Evolutionary conservation across 2,329 filamentous ascomycete genomes (phyloP), one percentile per base, ranked within the genome.

Genomic region (Alternaria burnsii): DNA sequence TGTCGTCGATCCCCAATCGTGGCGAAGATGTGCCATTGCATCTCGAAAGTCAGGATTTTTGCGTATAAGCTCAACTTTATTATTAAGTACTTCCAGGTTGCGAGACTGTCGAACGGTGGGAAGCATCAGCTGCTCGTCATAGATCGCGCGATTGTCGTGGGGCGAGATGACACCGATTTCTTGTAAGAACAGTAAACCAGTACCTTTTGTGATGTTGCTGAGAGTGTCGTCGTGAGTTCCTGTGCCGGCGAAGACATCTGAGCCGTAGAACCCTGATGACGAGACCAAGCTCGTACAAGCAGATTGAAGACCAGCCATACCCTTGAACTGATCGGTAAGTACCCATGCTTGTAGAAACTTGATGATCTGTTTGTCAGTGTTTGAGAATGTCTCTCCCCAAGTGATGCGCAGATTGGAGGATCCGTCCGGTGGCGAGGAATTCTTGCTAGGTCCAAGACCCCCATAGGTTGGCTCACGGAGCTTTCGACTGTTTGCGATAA

Each of bases 151-250:
- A 48, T 92, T 86, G 68, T 93, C 90, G 85, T 89, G 92, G 0
- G 91, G 89, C 8, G 86, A 80, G 42, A 93, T 84, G 54, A 88
- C 87, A 11, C 91, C 91, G 41, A 94, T 82, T 74, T 95, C 92
- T 70, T 94, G 90, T 30, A 95, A 78, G 64, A 94, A 92, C 1
- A 87, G 84, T 83, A 68, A 87, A 89, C 36, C 85, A 85, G 5
- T 82, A 81, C 41, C 42, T 26, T 48, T 56, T 3, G 41, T 61
- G 12, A 72, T 59, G 12, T 62, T 48, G 30, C 46, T 60, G 1
- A 59, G 40, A 5, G 38, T 41, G 9, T 46, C 53, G 6, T 60
- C 47, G 6, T 34, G 1, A 28, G 30, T 41, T 28, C 79, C 51
- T 77, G 48, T 42, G 38, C 66, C 55, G 20, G 65, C 58, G 9